Evolutionary conservation across 2,329 filamentous ascomycete species (phyloP), one percentile per base, ranked within the genome.

Genomic region (Plenodomus tracheiphilus): DNA sequence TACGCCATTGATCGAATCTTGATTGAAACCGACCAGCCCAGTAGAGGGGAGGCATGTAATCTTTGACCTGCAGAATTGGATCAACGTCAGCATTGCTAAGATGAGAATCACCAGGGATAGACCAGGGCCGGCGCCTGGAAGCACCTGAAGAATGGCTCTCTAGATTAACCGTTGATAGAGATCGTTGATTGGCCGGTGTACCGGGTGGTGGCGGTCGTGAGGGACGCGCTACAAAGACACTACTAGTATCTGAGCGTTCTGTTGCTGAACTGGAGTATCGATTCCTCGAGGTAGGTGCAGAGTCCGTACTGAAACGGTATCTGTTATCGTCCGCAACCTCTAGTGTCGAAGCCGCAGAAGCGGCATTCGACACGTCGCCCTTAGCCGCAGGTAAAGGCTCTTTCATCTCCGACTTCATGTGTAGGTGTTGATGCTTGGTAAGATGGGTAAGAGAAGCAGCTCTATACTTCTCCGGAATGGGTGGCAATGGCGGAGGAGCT

Each of bases 1-100:
- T 67, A 22, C 65, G 68, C 69, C 69, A 71, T 37, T 63, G 62
- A 47, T 71, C 69, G 40, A 58, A 66, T 47, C 64, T 54, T 4
- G 66, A 56, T 43, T 68, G 65, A 39, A 71, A 70, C 8, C 69
- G 59, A 8, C 68, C 69, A 5, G 69, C 68, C 69, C 69, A 71
- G 46, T 69, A 71, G 5, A 62, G 41, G 2, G 59, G 50, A 32
- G 66, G 66, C 68, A 70, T 70, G 17, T 64, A 66, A 19, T 69
- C 62, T 56, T 58, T 62, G 17, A 71, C 58, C 68, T 70, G 66
- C 18, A 50, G 19, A 39, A 41, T 32, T 35, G 44, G 17, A 41
- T 41, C 19, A 51, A 46, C 19, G 55, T 70, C 47, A 68, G 65
- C 59, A 59, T 20, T 47, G 8, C 49, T 39, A 47, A 43, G 18